Base-by-base conservation (phyloP, 495 filamentous ascomycete species). In the Sphaerosporella brunnea region DNA sequence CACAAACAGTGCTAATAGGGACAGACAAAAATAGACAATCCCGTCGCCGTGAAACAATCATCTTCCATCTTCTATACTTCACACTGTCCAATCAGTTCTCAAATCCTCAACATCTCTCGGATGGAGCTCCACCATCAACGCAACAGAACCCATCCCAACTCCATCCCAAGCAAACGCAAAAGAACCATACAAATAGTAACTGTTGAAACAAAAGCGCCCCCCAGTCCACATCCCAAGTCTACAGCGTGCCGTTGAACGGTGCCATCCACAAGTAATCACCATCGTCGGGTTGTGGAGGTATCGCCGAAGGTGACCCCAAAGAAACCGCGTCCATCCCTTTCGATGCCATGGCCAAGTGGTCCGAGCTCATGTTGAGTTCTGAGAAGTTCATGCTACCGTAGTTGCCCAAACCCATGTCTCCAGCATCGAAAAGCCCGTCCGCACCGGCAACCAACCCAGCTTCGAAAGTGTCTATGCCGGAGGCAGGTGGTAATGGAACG, bases 221-320 rank as follows among this genome's bases (percentile, higher is more conserved):
- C 28, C 28, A 5, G 7, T 32, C 28, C n/a, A n/a, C n/a, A n/a
- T n/a, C n/a, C n/a, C n/a, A n/a, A n/a, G 13, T 32, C 28, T 32
- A 32, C 28, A 32, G 13, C 5, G 28, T 5, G 28, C 28, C 28
- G 13, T 32, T 32, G 7, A 13, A 57, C 10, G 54, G 35, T 23
- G 55, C 55, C 56, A 60, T 60, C 56, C 56, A 60, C 26, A 60
- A 38, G 26, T 49, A 55, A 19, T 52, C 55, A 13, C 46, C 50
- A 26, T 60, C 56, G n/a, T 60, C 56, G 32, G 51, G 47, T 19
- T 51, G 55, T 23, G 56, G 48, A 8, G 54, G 42, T 7, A 36
- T 25, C 15, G 56, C 47, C 9, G 55, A 46, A 9, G 35, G 35
- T 37, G 35, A 37, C 15, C 8, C 35, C 11, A 59, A n/a, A 20